These are phyloP conservation scores for Diaporthe amygdali DNA, from an alignment of 2,329 filamentous ascomycete species.

Conservation along the genomic window DNA sequence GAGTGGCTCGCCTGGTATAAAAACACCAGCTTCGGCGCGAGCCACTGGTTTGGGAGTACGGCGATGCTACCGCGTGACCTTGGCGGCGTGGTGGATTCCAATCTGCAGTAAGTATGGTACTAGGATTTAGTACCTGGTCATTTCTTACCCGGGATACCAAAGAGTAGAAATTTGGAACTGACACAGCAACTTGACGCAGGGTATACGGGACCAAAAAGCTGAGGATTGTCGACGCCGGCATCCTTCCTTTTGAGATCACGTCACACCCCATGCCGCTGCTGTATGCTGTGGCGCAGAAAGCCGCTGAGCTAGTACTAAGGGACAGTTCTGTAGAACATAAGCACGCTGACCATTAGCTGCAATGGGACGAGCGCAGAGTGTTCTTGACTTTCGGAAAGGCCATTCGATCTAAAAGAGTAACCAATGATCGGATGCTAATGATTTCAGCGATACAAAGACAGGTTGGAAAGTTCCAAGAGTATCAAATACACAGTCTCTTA, in stretches of 20 bases:
- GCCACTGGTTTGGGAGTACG: conserved; percentile 33
- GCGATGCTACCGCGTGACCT: conserved; percentile 31
- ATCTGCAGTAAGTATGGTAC: conserved; percentile 23
- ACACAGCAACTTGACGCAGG: not conserved
- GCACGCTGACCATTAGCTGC: too few species aligned
- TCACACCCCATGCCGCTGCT: conserved; percentile 33
- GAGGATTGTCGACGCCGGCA: conserved; percentile 31
- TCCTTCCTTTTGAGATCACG: conserved; percentile 27
- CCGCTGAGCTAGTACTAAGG: conserved; percentile 30
- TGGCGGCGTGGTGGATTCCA: conserved; percentile 28
- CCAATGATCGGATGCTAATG: too few species aligned
- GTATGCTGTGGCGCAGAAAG: conserved; percentile 30
- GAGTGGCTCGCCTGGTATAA: conserved; percentile 29
- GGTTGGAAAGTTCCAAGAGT: too few species aligned
- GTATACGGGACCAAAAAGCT: conserved; percentile 30
- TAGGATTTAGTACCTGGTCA: too few species aligned
- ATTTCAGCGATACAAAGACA: too few species aligned
- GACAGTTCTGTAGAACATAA: not conserved
- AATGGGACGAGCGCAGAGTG: too few species aligned
- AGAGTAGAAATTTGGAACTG: too few species aligned
- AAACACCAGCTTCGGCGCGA: conserved; percentile 21
- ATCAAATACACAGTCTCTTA: too few species aligned
- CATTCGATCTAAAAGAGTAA: too few species aligned
- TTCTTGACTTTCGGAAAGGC: too few species aligned
- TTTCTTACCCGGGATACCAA: too few species aligned